Evolutionary conservation across 768 basidiomycete species (phyloP).

Genomic region (Collybia sordida): DNA sequence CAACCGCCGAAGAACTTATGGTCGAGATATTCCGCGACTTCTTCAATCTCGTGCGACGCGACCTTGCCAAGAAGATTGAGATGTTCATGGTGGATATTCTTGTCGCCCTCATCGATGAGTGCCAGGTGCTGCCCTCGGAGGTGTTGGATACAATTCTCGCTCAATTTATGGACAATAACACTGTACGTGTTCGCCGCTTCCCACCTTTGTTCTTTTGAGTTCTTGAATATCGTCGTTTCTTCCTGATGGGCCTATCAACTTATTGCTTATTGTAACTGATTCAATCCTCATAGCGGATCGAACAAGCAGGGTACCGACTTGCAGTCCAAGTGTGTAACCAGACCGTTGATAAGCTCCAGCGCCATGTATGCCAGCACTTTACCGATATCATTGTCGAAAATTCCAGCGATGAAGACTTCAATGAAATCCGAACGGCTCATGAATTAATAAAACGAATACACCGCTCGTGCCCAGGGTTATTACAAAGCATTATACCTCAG

Average conservation of each 20-base stretch:
- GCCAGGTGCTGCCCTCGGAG: constrained; percentile 68
- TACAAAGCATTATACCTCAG: constrained; percentile 90
- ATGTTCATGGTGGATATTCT: constrained; percentile 88
- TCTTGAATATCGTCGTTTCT: neutral
- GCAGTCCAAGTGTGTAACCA: constrained; percentile 84
- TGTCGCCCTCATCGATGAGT: constrained; percentile 87
- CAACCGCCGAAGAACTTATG: constrained; percentile 82
- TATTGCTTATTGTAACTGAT: constrained; percentile 1
- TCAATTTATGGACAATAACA: constrained; percentile 81
- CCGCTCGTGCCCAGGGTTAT: constrained; percentile 73
- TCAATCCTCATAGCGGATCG: constrained; percentile 47
- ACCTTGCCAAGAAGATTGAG: constrained; percentile 76
- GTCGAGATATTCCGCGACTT: constrained; percentile 80
- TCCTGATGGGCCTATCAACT: neutral
- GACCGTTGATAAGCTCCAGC: constrained; percentile 83
- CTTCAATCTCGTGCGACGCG: constrained; percentile 76
- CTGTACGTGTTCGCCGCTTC: constrained; percentile 42
- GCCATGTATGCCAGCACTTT: constrained; percentile 90
- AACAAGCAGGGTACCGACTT: constrained; percentile 77
- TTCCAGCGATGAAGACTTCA: constrained; percentile 60
- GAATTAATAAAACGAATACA: constrained; percentile 83
- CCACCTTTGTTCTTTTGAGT: constrained; percentile 2
- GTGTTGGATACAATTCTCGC: constrained; percentile 80
- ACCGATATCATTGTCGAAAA: constrained; percentile 78
- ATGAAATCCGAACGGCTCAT: constrained; percentile 76